These are phyloP conservation scores for Pleurotus tuber-regium DNA, from an alignment of 768 basidiomycete genomes.

Conservation along the genomic window DNA sequence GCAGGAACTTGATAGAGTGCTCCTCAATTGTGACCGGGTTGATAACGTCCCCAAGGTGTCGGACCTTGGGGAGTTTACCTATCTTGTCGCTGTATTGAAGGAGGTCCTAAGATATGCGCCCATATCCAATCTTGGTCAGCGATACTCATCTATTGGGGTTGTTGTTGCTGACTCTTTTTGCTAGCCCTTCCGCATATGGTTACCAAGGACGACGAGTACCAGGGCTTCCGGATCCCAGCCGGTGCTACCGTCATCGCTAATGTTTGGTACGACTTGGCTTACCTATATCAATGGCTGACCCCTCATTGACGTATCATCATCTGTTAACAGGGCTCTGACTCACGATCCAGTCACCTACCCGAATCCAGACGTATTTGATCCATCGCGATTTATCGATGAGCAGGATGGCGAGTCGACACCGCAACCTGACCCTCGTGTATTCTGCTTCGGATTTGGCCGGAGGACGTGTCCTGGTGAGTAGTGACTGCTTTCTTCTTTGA, in stretches of 20 bases:
- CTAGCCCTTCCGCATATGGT: slow-evolving; percentile 41
- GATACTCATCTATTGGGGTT: not conserved
- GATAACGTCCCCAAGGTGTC: slow-evolving; percentile 26
- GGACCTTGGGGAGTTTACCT: slow-evolving; percentile 26
- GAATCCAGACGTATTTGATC: slow-evolving; percentile 36
- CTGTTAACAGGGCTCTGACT: slow-evolving; percentile 37
- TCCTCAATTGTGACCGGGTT: not conserved
- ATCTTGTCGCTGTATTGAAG: slow-evolving; percentile 35
- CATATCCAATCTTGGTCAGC: slow-evolving; percentile 37
- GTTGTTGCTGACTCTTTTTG: not conserved
- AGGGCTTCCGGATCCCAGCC: slow-evolving; percentile 42
- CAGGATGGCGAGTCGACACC: not conserved
- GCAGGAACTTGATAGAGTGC: slow-evolving; percentile 34
- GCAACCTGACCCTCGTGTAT: slow-evolving; percentile 31
- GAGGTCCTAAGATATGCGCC: slow-evolving; percentile 41
- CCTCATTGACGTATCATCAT: too few relatives aligned
- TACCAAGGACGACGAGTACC: slow-evolving; percentile 42
- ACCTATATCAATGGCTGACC: too few relatives aligned
- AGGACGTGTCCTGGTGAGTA: slow-evolving; percentile 30
- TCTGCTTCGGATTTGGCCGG: slow-evolving; percentile 31
- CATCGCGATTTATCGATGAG: slow-evolving; percentile 29
- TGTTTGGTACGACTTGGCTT: slow-evolving; percentile 38
- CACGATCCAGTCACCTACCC: slow-evolving; percentile 41
- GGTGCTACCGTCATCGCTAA: slow-evolving; percentile 44
- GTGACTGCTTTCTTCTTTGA: not conserved